phyloP scores from a whole-genome alignment of 495 filamentous ascomycete species.

The Aspergillus hancockii region DNA sequence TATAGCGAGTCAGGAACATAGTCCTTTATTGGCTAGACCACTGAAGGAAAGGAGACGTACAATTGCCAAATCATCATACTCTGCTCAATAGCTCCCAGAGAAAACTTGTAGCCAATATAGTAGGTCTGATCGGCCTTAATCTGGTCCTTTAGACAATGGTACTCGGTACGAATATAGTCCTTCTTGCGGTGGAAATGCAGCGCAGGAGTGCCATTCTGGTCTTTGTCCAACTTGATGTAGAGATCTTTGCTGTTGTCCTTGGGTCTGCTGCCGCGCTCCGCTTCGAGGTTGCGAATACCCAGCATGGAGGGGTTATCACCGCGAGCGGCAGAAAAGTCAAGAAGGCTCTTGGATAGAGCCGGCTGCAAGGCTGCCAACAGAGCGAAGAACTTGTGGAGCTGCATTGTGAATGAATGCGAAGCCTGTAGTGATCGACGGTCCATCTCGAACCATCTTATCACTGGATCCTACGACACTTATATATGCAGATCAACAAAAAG shows the following conservation, averaged over 20 bases:
- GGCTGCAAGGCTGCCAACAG: slow-evolving; percentile 2
- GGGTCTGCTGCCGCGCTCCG: slow-evolving; percentile 8
- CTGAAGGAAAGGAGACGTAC: slow-evolving; percentile 2
- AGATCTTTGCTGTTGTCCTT: slow-evolving; percentile 10
- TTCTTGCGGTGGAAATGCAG: slow-evolving; percentile 19
- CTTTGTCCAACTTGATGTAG: slow-evolving; percentile 19
- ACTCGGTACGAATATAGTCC: slow-evolving; percentile 17
- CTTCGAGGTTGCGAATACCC: slow-evolving; percentile 11
- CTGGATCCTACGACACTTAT: not conserved
- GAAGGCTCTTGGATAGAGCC: not conserved
- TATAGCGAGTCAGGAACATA: not conserved
- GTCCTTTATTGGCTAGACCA: not conserved
- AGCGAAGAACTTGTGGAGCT: not conserved
- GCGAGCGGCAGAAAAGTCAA: slow-evolving; percentile 9
- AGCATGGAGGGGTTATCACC: slow-evolving; percentile 12
- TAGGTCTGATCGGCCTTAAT: slow-evolving; percentile 11
- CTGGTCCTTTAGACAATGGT: slow-evolving; percentile 6
- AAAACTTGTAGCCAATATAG: slow-evolving; percentile 19
- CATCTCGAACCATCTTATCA: not conserved
- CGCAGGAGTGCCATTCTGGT: slow-evolving; percentile 9
- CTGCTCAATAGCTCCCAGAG: slow-evolving; percentile 7
- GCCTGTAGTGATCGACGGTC: not conserved
- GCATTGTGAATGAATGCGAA: not conserved
- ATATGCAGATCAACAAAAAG: not conserved
- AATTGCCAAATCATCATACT: slow-evolving; percentile 21